Evolutionary conservation across 2,329 filamentous ascomycete genomes (phyloP), one percentile per base, ranked within the genome.

Genomic region (Aplosporella prunicola): DNA sequence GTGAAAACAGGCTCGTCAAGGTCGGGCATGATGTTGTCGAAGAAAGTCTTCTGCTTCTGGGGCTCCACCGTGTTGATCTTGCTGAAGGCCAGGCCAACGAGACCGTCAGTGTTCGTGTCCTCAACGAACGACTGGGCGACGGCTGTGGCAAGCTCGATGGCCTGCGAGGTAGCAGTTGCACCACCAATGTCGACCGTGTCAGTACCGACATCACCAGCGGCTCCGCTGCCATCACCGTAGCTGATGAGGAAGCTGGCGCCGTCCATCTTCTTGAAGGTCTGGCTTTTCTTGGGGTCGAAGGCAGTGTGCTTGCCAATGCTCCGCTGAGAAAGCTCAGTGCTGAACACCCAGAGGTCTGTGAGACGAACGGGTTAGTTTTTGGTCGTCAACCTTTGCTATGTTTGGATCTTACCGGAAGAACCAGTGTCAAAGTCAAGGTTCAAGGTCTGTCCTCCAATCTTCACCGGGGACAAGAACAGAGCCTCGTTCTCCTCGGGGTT

Each of bases 341-440:
- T 81, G 63, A 85, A 81, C 15, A 81, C 72, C 80, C 80, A 86
- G 37, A 35, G 16, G 28, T 11, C 17, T 30, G 20, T 40, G 24
- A 31, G 40, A 25, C 20, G 35, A 27, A 22, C 26, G 20, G 9
- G 34, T 14, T 5, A 14, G 17, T 30, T 5, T 25, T 33, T 35
- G 34, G 28, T 10, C 23, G 35, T 10, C 1, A 18, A 32, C 8
- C 8, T 29, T 9, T 8, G 9, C 9, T 8, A 13, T 29, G 27
- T 16, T 7, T 29, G 14, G 14, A 29, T 9, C 27, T 53, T 67
- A 76, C 63, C 81, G 9, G 80, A 73, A 2, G 80, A 84, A 40
- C 81, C 81, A n/a, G 78, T 80, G 58, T 86, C 81, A 52, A 86
- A 82, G 55, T 83, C 75, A 53, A 86, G 61, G 51, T 77, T 74